A percentile compares a stretch with the other conserved stretches of the same genome.
phyloP scores from a whole-genome alignment of 2,329 filamentous ascomycete species.

The Aureobasidium melanogenum region DNA sequence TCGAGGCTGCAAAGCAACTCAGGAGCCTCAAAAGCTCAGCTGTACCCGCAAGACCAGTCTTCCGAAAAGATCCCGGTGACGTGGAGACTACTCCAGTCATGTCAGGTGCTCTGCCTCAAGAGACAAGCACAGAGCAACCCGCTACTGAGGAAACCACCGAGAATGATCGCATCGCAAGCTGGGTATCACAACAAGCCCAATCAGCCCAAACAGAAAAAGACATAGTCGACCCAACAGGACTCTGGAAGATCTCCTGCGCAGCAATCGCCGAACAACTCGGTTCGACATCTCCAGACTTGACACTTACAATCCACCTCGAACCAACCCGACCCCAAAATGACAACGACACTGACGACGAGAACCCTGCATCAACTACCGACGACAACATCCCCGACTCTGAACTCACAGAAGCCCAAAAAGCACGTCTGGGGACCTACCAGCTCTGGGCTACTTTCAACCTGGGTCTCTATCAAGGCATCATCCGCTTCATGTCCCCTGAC shows the following conservation, averaged over 20 bases:
- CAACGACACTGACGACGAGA: neutral
- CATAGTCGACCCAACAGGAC: neutral
- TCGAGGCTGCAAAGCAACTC: conserved; percentile 4
- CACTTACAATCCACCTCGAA: neutral
- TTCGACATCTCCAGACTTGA: neutral
- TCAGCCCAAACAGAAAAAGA: neutral
- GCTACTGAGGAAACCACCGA: neutral
- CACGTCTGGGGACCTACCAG: neutral
- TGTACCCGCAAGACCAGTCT: neutral
- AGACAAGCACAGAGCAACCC: neutral
- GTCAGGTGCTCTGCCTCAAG: neutral
- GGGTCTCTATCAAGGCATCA: neutral
- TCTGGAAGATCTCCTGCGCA: neutral
- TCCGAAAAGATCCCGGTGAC: neutral
- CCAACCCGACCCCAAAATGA: neutral
- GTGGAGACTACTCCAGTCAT: neutral
- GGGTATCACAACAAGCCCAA: conserved; percentile 2
- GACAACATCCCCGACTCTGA: neutral
- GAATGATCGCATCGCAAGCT: neutral
- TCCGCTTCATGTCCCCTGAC: conserved; percentile 5
- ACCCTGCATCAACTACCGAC: too few relatives aligned
- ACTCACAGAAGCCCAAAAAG: neutral
- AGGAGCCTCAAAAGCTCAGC: neutral
- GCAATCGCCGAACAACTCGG: neutral
- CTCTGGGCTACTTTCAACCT: conserved; percentile 4